Base-by-base conservation (phyloP, 495 filamentous ascomycete species). In the Daldinia decipiens region DNA sequence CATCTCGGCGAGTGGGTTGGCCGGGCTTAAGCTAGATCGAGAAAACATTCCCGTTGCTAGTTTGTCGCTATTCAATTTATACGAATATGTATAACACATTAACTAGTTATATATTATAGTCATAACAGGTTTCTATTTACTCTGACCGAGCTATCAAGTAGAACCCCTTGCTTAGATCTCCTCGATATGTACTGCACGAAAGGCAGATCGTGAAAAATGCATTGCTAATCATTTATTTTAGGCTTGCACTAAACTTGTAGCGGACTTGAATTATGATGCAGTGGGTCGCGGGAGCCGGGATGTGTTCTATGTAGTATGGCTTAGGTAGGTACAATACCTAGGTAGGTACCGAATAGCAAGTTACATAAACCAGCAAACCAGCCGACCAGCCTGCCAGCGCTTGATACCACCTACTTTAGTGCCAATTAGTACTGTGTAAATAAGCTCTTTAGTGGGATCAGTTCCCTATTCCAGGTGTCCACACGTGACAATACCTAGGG, bases 381-480 rank as follows among this genome's bases (percentile, higher is more conserved):
- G 21, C 21, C 21, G 21, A 24, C 39, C 39, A 43, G 39, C 5
- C 39, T 15, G 7, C 40, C 17, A 45, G 6, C 17, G 8, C n/a
- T 45, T 45, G 40, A 45, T 45, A 17, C 40, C 6, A 9, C 40
- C 17, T 45, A 5, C 38, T n/a, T 24, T n/a, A 0, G 43, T 50
- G 24, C 43, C 21, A 24, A 12, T 21, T 51, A 21, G 45, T 51
- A 51, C 45, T 21, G 45, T 52, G 15, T 12, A 52, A 15, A 9
- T 29, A 29, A 8, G n/a, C 17, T 32, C 65, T 61, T 47, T 43
- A 59, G 67, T 55, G 61, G 61, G 39, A 60, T 58, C 61, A 59
- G 43, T 61, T 68, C 39, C 59, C 34, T 38, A 68, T 68, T 72
- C 65, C 56, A 51, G 59, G 36, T 21, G n/a, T 5, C 26, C 11